These are phyloP conservation scores for Phytopythium boreale DNA, from an alignment of 352 stramenopile species.

Conservation along the genomic window DNA sequence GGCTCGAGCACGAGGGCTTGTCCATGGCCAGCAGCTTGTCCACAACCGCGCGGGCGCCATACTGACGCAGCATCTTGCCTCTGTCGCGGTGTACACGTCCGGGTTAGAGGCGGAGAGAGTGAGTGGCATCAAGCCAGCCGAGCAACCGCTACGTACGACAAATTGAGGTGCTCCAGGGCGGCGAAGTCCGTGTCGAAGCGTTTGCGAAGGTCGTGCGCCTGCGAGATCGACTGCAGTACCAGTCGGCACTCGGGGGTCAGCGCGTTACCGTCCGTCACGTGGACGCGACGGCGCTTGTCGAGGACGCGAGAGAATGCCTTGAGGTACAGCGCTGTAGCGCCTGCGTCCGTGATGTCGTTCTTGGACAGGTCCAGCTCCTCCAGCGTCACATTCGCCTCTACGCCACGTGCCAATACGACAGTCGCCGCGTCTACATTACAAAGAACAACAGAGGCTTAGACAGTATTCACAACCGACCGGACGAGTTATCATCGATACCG, in stretches of 20 bases:
- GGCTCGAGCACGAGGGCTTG: conserved; percentile 18
- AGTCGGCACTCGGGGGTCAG: conserved; percentile 47
- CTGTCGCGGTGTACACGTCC: conserved; percentile 9
- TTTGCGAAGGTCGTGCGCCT: conserved; percentile 54
- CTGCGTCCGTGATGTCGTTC: conserved; percentile 50
- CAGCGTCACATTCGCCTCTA: conserved; percentile 40
- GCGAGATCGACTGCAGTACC: conserved; percentile 47
- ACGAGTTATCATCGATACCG: background rate
- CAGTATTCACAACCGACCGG: background rate
- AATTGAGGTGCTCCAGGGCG: conserved; percentile 25
- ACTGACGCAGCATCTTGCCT: conserved; percentile 38
- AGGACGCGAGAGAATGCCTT: conserved; percentile 36
- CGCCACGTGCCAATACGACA: conserved; percentile 32
- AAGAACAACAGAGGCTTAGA: background rate
- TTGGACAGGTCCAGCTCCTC: conserved; percentile 46
- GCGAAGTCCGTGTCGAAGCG: conserved; percentile 44
- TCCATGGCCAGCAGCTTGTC: conserved; percentile 30
- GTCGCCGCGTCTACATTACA: conserved; percentile 32
- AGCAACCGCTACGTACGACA: conserved; percentile 13
- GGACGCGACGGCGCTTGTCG: conserved; percentile 41
- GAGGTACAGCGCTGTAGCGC: conserved; percentile 44
- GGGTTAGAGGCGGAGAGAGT: background rate
- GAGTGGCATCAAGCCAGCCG: background rate
- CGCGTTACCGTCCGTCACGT: conserved; percentile 33
- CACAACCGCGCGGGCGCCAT: conserved; percentile 40